These are phyloP conservation scores for Euphorbia corollata DNA, from an alignment of 441 rosid species.

Conservation along the genomic window DNA sequence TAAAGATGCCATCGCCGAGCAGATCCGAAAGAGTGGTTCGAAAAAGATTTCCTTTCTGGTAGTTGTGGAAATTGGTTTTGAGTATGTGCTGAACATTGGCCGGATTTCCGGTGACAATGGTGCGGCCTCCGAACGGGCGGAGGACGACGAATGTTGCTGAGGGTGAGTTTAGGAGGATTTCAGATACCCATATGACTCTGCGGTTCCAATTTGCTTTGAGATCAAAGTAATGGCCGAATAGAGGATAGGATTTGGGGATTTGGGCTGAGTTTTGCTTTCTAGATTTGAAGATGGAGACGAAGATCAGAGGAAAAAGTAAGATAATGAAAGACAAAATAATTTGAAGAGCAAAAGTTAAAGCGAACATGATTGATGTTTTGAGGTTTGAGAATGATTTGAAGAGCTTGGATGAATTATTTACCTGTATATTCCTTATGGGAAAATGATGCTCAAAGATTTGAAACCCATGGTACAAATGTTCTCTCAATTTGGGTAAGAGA, in stretches of 20 bases:
- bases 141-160: conserved; percentile 36
- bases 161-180: conserved; percentile 34
- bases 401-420: neutral
- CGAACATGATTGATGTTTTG: neutral
- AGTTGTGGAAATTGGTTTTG: conserved; percentile 45
- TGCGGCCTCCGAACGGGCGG: conserved; percentile 24
- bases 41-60: conserved; percentile 36
- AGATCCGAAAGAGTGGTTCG: conserved; percentile 32
- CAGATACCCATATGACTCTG: conserved; percentile 37
- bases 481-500: too few species aligned
- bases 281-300: conserved; percentile 22
- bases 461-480: too few species aligned
- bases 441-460: too few species aligned
- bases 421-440: too few species aligned
- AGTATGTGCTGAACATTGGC: conserved; percentile 55
- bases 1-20: conserved; percentile 59
- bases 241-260: conserved; percentile 41
- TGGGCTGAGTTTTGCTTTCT: neutral
- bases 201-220: conserved; percentile 32
- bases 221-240: conserved; percentile 45
- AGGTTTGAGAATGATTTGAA: neutral
- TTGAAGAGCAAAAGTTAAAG: conserved; percentile 14
- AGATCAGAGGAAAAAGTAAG: conserved; percentile 21
- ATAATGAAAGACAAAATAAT: conserved; percentile 20
- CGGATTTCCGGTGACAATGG: conserved; percentile 49